phyloP scores from a whole-genome alignment of 345 rosid species.

The Chamaenerion angustifolium region DNA sequence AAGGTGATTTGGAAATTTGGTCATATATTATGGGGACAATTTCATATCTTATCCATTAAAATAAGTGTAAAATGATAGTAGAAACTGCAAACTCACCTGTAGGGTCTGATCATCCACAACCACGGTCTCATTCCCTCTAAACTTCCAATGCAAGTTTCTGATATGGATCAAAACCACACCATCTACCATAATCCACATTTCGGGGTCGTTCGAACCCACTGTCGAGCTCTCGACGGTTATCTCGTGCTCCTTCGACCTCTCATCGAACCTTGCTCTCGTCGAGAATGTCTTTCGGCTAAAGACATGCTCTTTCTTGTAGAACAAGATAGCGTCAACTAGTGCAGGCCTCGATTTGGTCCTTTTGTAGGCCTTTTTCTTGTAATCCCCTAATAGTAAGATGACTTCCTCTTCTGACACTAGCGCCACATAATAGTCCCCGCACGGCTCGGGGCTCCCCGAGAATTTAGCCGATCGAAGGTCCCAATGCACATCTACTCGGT shows the following conservation, averaged over 20 bases:
- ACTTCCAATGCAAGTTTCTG: conserved; percentile 84
- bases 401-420: conserved; percentile 81
- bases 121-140: conserved; percentile 84
- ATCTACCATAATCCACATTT: conserved; percentile 93
- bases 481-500: conserved; percentile 57
- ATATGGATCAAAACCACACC: conserved; percentile 63
- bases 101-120: conserved; percentile 32
- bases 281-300: conserved; percentile 69
- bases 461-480: conserved; percentile 76
- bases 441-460: conserved; percentile 62
- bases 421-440: conserved; percentile 63
- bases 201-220: conserved; percentile 48
- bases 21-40: no score
- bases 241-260: conserved; percentile 55
- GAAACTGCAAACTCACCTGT: no score
- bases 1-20: no score
- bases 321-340: conserved; percentile 40
- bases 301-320: conserved; percentile 67
- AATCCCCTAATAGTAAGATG: conserved; percentile 65
- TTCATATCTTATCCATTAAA: no score
- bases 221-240: conserved; percentile 71
- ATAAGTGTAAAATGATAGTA: no score
- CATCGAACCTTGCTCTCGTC: conserved; percentile 61
- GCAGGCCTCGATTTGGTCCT: conserved; percentile 74
- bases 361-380: conserved; percentile 77